phyloP scores from a whole-genome alignment of 2,329 filamentous ascomycete genomes.

The Fusarium sp. region DNA sequence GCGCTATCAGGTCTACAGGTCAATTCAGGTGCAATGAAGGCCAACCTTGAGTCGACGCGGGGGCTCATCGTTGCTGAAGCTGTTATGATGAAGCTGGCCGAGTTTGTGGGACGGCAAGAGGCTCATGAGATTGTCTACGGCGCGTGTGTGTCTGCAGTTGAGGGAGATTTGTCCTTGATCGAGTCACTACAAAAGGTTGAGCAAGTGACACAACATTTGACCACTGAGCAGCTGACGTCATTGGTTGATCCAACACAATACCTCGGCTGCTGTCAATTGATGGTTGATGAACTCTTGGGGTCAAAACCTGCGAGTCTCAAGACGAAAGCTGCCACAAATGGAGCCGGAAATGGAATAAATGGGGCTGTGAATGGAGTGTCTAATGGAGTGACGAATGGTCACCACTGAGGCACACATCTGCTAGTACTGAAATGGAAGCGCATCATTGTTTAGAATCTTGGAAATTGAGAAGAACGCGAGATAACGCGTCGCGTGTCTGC shows the following conservation, averaged over 20 bases:
- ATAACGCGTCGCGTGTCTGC: too few species aligned
- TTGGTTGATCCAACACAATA: slow-evolving; percentile 37
- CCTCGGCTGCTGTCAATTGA: slow-evolving; percentile 33
- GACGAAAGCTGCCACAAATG: background rate
- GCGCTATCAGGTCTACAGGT: slow-evolving; percentile 67
- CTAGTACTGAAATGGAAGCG: too few species aligned
- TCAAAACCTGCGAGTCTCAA: background rate
- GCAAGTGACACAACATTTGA: slow-evolving; percentile 14
- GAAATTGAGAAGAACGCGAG: too few species aligned
- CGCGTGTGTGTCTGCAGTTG: slow-evolving; percentile 56
- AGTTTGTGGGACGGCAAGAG: slow-evolving; percentile 65
- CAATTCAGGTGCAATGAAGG: slow-evolving; percentile 64
- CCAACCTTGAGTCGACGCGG: slow-evolving; percentile 65
- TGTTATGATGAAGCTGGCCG: slow-evolving; percentile 72
- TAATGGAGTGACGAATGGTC: too few species aligned
- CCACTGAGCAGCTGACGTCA: slow-evolving; percentile 5
- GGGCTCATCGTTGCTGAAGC: slow-evolving; percentile 71
- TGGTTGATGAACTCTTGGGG: slow-evolving; percentile 35
- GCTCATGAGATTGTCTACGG: slow-evolving; percentile 71
- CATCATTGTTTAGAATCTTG: too few species aligned
- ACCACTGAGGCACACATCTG: too few species aligned
- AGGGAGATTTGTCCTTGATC: slow-evolving; percentile 14
- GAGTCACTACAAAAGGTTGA: slow-evolving; percentile 14
- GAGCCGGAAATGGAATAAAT: background rate
- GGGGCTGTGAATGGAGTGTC: too few species aligned